Evolutionary conservation across 495 filamentous ascomycete genomes (phyloP).

Genomic region (Penicillium turbatum): DNA sequence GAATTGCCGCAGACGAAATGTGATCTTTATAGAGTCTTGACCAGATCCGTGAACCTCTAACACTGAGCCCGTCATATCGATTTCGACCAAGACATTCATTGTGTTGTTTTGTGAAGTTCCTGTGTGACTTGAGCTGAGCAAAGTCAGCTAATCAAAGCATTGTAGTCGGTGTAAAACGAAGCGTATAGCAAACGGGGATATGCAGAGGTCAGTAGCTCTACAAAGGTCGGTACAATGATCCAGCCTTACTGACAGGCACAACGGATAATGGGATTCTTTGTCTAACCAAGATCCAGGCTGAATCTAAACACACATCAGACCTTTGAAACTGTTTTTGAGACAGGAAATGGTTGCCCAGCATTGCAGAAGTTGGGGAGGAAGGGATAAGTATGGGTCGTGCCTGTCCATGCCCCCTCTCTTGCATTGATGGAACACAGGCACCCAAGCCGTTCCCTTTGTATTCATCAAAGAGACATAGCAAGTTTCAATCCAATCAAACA

Average conservation of each 20-base stretch:
- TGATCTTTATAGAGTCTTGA: conserved; percentile 1
- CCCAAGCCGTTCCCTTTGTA: background rate
- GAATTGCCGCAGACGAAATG: background rate
- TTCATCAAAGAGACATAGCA: background rate
- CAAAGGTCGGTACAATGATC: background rate
- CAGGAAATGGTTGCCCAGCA: conserved; percentile 1
- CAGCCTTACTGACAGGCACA: conserved; percentile 3
- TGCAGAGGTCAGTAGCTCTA: background rate
- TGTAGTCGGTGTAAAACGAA: background rate
- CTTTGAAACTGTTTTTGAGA: conserved; percentile 1
- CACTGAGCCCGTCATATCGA: conserved; percentile 5
- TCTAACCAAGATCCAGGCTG: conserved; percentile 1
- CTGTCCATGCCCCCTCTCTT: background rate
- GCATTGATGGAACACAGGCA: background rate
- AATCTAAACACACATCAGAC: background rate
- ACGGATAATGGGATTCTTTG: conserved; percentile 9
- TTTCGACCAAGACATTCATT: conserved; percentile 2
- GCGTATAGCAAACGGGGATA: background rate
- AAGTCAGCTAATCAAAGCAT: background rate
- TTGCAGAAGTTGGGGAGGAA: conserved; percentile 1
- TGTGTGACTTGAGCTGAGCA: background rate
- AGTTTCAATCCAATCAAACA: conserved; percentile 1
- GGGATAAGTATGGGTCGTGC: conserved; percentile 1
- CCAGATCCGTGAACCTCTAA: background rate
- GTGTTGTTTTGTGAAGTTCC: background rate